These are phyloP conservation scores for Mucor indicus DNA, from an alignment of 371 early-diverging fungal genomes.

Conservation along the genomic window DNA sequence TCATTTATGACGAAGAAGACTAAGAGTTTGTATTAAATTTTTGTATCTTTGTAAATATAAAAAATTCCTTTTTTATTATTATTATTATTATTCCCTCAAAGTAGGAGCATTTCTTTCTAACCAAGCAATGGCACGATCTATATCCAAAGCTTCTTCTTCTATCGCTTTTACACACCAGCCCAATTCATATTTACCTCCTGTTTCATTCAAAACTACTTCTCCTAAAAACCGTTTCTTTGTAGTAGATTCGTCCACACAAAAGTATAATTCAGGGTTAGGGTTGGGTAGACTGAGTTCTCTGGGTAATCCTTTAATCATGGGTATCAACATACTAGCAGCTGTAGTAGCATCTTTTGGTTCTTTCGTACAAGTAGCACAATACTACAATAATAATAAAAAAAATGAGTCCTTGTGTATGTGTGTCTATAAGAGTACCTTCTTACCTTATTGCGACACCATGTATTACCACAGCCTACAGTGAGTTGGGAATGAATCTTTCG, in stretches of 20 bases:
- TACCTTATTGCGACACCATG: constrained; percentile 70
- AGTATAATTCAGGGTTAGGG: constrained; percentile 40
- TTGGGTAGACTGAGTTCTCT: constrained; percentile 21
- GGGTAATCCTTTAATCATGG: constrained; percentile 45
- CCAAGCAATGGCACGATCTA: constrained; percentile 58
- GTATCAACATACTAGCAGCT: constrained; percentile 62
- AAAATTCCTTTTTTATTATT: not conserved
- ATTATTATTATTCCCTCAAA: not conserved
- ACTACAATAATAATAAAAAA: constrained; percentile 16
- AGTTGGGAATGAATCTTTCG: constrained; percentile 73
- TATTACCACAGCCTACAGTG: constrained; percentile 72
- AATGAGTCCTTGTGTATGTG: no score
- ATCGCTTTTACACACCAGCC: constrained; percentile 75
- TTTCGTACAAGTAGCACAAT: constrained; percentile 63
- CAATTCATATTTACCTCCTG: constrained; percentile 41
- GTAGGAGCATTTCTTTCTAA: constrained; percentile 57
- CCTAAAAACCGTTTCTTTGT: constrained; percentile 53
- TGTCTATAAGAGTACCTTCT: not conserved
- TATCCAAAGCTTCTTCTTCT: constrained; percentile 52
- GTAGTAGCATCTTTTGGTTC: constrained; percentile 62
- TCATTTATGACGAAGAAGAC: constrained; percentile 7
- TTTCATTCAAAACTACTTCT: constrained; percentile 38
- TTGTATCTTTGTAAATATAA: not conserved
- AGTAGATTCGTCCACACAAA: constrained; percentile 69
- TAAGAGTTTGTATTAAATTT: not conserved